Evolutionary conservation across 2,329 filamentous ascomycete genomes (phyloP).

Genomic region (Fusarium sp.): DNA sequence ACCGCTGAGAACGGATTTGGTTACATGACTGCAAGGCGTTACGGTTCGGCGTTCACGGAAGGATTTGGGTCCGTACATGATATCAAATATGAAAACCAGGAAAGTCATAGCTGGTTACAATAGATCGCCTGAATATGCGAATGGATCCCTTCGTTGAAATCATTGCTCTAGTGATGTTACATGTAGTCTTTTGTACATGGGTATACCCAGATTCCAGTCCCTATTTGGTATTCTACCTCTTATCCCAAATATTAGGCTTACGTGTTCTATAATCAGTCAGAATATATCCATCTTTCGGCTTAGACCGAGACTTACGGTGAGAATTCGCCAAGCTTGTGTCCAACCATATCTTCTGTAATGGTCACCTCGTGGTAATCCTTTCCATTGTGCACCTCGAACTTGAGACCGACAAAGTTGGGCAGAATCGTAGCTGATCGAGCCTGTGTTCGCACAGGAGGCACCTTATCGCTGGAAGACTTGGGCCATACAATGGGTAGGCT

Average conservation of each 20-base stretch:
- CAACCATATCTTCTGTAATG: slow-evolving; percentile 96
- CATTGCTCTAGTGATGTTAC: slow-evolving; percentile 43
- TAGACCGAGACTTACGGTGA: slow-evolving; percentile 72
- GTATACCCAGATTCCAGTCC: slow-evolving; percentile 33
- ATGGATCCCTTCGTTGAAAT: slow-evolving; percentile 19
- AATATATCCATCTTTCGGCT: background rate
- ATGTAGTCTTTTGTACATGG: slow-evolving; percentile 44
- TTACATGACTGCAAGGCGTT: slow-evolving; percentile 37
- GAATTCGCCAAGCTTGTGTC: slow-evolving; percentile 94
- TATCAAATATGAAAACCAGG: slow-evolving; percentile 28
- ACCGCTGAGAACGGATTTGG: slow-evolving; percentile 65
- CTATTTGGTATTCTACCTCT: slow-evolving; percentile 43
- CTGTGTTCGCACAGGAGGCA: slow-evolving; percentile 82
- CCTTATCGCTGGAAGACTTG: slow-evolving; percentile 67
- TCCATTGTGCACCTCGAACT: slow-evolving; percentile 92
- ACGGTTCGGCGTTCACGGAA: slow-evolving; percentile 36
- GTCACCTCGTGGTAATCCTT: slow-evolving; percentile 84
- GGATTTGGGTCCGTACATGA: slow-evolving; percentile 13
- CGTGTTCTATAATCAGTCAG: slow-evolving; percentile 56
- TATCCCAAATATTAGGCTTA: slow-evolving; percentile 65
- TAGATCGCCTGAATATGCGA: slow-evolving; percentile 27
- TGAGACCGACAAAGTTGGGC: slow-evolving; percentile 89
- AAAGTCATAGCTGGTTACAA: slow-evolving; percentile 20
- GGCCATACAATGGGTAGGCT: slow-evolving; percentile 72
- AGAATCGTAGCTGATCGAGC: slow-evolving; percentile 89